Base-by-base conservation (phyloP, 1,139 yeast species). In the Pichia sp. region DNA sequence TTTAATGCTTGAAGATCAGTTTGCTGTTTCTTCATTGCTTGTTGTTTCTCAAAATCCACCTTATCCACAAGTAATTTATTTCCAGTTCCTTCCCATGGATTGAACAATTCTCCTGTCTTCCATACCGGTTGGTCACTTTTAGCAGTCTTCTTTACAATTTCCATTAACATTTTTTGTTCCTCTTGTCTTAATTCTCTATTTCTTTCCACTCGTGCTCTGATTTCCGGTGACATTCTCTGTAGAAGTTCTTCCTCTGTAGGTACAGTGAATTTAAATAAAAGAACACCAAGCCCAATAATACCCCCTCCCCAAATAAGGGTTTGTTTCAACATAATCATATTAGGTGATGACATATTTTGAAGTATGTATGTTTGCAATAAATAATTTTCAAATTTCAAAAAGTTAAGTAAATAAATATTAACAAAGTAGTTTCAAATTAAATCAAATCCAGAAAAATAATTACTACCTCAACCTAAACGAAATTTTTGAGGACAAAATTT, bases 161-260 rank as follows among this genome's bases (percentile, higher is more conserved):
- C 76, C 76, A 82, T 82, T 52, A 84, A 64, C 56, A 76, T 78
- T 59, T 74, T 70, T 59, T 81, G 85, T 62, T 85, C 90, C 55
- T 73, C 69, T 59, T 77, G 73, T 62, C 94, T 71, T 47, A 82
- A 62, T 8, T 68, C 80, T 54, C 73, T 73, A 58, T 83, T 83
- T 45, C 71, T 69, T 58, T 85, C 92, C 60, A 86, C 87, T 49
- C 84, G 82, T 12, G 80, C 81, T 52, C 89, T 71, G 41, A 87
- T 68, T 59, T 89, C 96, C 0, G 97, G 97, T 4, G 96, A 85
- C 54, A 89, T 74, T 42, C 74, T 65, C 22, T 80, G 77, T 37
- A 89, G 74, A 44, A 89, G 65, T 59, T 89, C 76, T 55, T 87
- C 96, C 55, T 87, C 95, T 0, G 92, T 75, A 2, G 96, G 96